Conservation (phyloP, 768 basidiomycete genomes). For the Sarcomyxa edulis region DNA sequence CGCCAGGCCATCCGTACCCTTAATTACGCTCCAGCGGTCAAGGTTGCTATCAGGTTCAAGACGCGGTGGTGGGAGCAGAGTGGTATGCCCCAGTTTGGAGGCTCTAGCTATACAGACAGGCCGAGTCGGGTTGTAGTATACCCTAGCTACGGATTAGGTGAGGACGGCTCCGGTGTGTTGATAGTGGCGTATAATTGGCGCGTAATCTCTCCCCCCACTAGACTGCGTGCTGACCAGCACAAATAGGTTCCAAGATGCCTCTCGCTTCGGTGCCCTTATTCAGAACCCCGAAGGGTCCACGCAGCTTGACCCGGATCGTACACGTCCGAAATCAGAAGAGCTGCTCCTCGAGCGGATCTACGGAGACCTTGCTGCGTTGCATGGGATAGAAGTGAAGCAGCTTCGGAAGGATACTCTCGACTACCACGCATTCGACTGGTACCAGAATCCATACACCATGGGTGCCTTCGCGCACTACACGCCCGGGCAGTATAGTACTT, state of each 20-base stretch:
- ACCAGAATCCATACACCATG: constrained; percentile 16
- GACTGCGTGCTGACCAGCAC: too few species aligned
- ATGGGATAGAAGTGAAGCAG: constrained; percentile 13
- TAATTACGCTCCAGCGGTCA: constrained; percentile 2
- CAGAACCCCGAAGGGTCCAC: too few species aligned
- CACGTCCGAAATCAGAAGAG: background rate
- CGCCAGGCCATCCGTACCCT: constrained; percentile 3
- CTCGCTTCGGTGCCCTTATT: constrained; percentile 15
- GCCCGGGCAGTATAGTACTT: constrained; percentile 17
- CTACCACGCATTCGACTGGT: constrained; percentile 17
- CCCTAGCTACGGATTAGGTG: constrained; percentile 5
- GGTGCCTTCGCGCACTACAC: constrained; percentile 26
- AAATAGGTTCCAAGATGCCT: constrained; percentile 21
- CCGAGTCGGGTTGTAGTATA: constrained; percentile 4
- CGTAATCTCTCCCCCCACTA: too few species aligned
- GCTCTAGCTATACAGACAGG: constrained; percentile 3
- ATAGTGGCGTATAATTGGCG: too few species aligned
- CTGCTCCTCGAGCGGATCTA: constrained; percentile 14
- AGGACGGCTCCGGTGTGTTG: constrained; percentile 18
- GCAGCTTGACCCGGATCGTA: too few species aligned
- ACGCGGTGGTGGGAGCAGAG: constrained; percentile 5
- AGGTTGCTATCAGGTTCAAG: constrained; percentile 4
- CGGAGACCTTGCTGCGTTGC: constrained; percentile 14
- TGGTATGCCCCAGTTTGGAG: constrained; percentile 1
- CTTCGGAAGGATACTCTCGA: constrained; percentile 11